Base-by-base conservation (phyloP, 768 basidiomycete species). In the Podaxis sp. region DNA sequence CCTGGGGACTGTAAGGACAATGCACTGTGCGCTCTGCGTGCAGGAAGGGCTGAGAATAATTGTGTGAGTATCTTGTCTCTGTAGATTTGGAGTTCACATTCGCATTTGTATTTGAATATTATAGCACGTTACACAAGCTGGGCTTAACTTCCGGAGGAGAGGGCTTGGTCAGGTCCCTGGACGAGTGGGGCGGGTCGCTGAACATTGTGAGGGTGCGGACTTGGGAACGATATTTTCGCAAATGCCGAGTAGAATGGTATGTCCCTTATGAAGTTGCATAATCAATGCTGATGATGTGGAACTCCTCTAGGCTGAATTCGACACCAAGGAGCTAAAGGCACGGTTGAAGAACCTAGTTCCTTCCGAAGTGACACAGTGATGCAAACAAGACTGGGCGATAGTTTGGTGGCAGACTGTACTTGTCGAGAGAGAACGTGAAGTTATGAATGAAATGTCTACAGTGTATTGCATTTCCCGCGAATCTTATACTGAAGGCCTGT, bases 21-120 rank as follows among this genome's bases (percentile, higher is more conserved):
- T 12, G 75, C 76, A 12, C 78, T 84, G 11, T 84, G 83, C 65
- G 76, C 77, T 54, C 68, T 82, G 63, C 71, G 81, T 28, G 76
- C 78, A 3, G 68, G 80, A 68, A 71, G 82, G 38, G 69, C 79
- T 4, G 73, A 81, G 64, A 68, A 81, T 64, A 79, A 79, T 57
- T 82, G 81, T 66, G 80, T 81, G 68, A 39, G 76, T 65, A 38
- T 15, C 11, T 15, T 28, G 17, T 17, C 24, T 49, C 24, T 58
- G 63, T 30, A 24, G 7, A 19, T 28, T 28, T 5, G 26, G 8
- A 33, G 33, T 1, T 33, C 33, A 33, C 7, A 6, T 24, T 19
- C 22, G 5, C 19, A 26, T 51, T 51, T 19, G 49, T 12, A 26
- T 8, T 51, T 51, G 49, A 51, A 15, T 15, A 15, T 39, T 15